Conservation (phyloP, 768 basidiomycete genomes). For the Boletus eberwhitei region DNA sequence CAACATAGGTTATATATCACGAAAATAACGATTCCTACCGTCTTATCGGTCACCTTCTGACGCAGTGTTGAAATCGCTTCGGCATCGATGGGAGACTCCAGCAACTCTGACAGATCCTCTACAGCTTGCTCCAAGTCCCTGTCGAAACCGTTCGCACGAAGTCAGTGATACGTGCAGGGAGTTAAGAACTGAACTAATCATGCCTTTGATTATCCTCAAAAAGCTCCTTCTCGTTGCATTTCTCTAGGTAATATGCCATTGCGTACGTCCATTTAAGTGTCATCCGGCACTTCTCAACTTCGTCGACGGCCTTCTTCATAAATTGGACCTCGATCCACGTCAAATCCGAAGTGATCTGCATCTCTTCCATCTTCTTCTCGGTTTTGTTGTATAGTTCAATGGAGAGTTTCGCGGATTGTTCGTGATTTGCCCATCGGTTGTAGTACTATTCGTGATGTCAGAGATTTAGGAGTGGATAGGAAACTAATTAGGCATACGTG, state of each 20-base stretch:
- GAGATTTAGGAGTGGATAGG: not conserved
- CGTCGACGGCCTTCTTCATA: constrained; percentile 97
- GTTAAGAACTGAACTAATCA: constrained; percentile 14
- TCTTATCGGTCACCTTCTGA: constrained; percentile 95
- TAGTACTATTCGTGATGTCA: constrained; percentile 68
- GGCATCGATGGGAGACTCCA: constrained; percentile 88
- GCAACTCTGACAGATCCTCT: constrained; percentile 88
- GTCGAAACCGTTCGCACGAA: not conserved
- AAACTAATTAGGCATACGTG: constrained; percentile 57
- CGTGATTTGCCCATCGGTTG: constrained; percentile 99
- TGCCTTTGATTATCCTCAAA: constrained; percentile 97
- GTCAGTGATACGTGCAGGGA: not conserved
- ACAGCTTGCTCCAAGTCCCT: constrained; percentile 94
- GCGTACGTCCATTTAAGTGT: constrained; percentile 99
- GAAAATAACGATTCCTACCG: constrained; percentile 45
- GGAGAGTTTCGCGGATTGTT: constrained; percentile 97
- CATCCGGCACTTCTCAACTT: constrained; percentile 83
- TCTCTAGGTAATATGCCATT: constrained; percentile 95
- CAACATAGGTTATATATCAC: not conserved
- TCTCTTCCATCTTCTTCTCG: constrained; percentile 99
- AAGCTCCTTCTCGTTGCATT: constrained; percentile 88
- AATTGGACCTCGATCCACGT: constrained; percentile 99
- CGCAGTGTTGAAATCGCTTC: constrained; percentile 78
- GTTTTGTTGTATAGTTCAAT: constrained; percentile 90
- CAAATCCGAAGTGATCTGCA: constrained; percentile 87